Conservation (phyloP, 805 yeast species). For the Alloascoidea hylecoeti region DNA sequence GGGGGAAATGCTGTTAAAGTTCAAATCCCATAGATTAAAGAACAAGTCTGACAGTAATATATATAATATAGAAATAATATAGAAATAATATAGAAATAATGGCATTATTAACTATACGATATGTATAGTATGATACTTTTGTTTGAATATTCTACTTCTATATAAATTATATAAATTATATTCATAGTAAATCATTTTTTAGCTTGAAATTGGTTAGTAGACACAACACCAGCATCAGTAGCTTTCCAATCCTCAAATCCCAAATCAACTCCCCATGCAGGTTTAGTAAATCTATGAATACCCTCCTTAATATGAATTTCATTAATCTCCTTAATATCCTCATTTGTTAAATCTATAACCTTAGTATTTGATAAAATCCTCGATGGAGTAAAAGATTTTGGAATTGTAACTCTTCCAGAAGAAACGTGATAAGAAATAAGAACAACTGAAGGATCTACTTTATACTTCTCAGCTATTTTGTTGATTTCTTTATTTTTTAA, state of each 20-base stretch:
- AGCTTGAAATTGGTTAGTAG: slow-evolving; percentile 1
- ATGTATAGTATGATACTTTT: too few species aligned
- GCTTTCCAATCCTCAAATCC: slow-evolving; percentile 15
- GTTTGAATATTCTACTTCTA: too few species aligned
- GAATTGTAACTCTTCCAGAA: slow-evolving; percentile 46
- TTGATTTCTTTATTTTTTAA: slow-evolving; percentile 32
- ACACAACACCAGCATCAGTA: slow-evolving; percentile 8
- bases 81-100: too few species aligned
- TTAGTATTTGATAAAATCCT: slow-evolving; percentile 34
- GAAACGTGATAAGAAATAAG: slow-evolving; percentile 49
- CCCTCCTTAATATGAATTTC: slow-evolving; percentile 15
- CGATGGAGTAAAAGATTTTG: slow-evolving; percentile 57
- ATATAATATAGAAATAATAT: too few species aligned
- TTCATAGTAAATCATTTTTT: too few species aligned
- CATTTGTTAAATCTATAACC: slow-evolving; percentile 21
- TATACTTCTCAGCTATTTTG: slow-evolving; percentile 42
- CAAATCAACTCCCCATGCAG: slow-evolving; percentile 16
- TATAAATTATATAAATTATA: too few species aligned
- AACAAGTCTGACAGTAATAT: too few species aligned
- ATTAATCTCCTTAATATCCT: slow-evolving; percentile 21
- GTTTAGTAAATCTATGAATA: slow-evolving; percentile 11
- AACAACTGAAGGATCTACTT: slow-evolving; percentile 38
- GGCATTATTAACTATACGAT: too few species aligned
- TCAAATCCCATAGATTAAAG: slow-evolving; percentile 10
- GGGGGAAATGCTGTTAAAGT: slow-evolving; percentile 21